These are phyloP conservation scores for Shiraia sp. DNA, from an alignment of 2,329 filamentous ascomycete species.

Conservation along the genomic window DNA sequence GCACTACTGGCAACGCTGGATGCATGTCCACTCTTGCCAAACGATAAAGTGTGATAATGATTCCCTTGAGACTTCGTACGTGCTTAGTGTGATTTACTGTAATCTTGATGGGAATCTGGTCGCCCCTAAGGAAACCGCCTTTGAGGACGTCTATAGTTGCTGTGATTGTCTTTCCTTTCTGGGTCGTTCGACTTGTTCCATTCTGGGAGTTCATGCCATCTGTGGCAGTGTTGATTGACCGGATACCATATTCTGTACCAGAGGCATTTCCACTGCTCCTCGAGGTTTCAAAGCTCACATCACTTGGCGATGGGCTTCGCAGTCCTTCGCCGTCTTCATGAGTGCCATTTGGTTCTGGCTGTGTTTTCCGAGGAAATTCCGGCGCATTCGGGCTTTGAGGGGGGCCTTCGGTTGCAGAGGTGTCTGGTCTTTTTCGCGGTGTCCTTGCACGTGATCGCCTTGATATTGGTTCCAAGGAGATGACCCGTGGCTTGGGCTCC, in stretches of 20 bases:
- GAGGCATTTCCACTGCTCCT: conserved; percentile 62
- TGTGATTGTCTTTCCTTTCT: conserved; percentile 77
- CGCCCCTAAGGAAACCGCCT: conserved; percentile 83
- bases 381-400: conserved; percentile 17
- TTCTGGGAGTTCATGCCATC: conserved; percentile 46
- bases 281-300: conserved; percentile 53
- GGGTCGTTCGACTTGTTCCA: conserved; percentile 53
- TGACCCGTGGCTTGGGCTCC: conserved; percentile 76
- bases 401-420: conserved; percentile 12
- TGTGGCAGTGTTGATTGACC: conserved; percentile 49
- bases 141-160: conserved; percentile 81
- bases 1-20: conserved; percentile 63
- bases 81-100: conserved; percentile 85
- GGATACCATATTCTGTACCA: conserved; percentile 46
- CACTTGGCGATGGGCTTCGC: conserved; percentile 52
- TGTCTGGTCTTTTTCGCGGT: conserved; percentile 25
- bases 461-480: conserved; percentile 87
- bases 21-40: conserved; percentile 88
- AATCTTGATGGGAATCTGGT: conserved; percentile 78
- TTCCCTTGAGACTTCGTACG: conserved; percentile 87
- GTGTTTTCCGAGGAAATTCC: conserved; percentile 24
- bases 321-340: conserved; percentile 40
- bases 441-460: conserved; percentile 67
- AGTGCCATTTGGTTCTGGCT: conserved; percentile 23
- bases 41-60: conserved; percentile 90